A percentile compares a stretch with the other conserved stretches of the same genome.
These are phyloP conservation scores for Odonthalia washingtoniensis DNA, from an alignment of 31 red algal genomes.

Conservation along the genomic window DNA sequence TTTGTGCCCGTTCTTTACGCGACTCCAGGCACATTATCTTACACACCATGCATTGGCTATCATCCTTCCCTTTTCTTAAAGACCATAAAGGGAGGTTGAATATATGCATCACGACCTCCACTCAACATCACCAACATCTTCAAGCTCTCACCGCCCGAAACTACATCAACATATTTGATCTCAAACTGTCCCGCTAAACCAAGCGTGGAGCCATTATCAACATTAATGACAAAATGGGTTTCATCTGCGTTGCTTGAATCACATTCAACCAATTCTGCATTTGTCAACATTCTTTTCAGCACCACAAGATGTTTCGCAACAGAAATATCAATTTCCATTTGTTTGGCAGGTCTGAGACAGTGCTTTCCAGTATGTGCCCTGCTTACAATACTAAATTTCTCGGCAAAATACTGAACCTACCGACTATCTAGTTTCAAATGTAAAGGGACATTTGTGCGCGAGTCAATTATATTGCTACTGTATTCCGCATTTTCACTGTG, in stretches of 20 bases:
- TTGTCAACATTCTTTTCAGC: neutral
- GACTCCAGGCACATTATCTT: neutral
- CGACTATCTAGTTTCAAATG: too few species aligned
- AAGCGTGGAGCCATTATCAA: slow-evolving; percentile 3
- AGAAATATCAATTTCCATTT: neutral
- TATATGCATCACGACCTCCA: neutral
- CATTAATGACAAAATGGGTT: slow-evolving; percentile 17
- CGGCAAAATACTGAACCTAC: slow-evolving; percentile 1
- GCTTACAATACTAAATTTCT: neutral
- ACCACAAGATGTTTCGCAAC: slow-evolving; percentile 1
- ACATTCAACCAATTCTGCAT: neutral
- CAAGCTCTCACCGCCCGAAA: slow-evolving; percentile 7
- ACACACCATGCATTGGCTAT: neutral
- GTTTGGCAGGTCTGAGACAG: neutral
- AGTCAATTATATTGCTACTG: too few species aligned
- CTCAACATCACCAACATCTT: neutral
- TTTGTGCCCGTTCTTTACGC: neutral
- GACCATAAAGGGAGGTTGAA: neutral
- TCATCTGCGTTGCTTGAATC: slow-evolving; percentile 12
- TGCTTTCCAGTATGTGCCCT: neutral
- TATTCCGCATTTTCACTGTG: too few species aligned
- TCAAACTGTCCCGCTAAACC: slow-evolving; percentile 3
- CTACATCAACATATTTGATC: slow-evolving; percentile 18
- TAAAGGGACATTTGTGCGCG: too few species aligned
- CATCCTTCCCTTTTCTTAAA: neutral